Percentiles rank a stretch among this genome's conserved stretches.
phyloP scores from a whole-genome alignment of 1,139 yeast species.

The Meyerozyma carpophila region DNA sequence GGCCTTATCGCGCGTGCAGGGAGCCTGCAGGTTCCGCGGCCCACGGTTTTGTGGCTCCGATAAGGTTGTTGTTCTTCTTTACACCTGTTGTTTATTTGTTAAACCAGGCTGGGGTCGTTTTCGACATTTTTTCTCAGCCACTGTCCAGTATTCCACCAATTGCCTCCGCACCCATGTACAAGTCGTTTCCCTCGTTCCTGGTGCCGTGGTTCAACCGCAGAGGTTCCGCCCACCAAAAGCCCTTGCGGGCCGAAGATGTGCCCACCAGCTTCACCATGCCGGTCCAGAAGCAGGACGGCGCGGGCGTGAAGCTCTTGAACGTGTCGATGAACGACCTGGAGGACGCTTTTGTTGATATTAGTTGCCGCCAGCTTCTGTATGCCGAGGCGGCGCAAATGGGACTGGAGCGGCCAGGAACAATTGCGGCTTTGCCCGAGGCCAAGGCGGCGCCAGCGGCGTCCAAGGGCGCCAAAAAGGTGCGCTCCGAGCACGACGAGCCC shows the following conservation, averaged over 20 bases:
- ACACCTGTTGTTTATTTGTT: not conserved
- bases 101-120: too few species aligned
- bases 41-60: not conserved
- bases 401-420: not conserved
- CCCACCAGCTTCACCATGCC: constrained; percentile 28
- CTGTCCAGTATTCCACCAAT: too few species aligned
- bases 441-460: not conserved
- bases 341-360: constrained; percentile 35
- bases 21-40: too few species aligned
- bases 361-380: constrained; percentile 32
- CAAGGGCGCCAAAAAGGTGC: not conserved
- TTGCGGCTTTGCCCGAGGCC: not conserved
- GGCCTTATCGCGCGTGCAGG: too few species aligned
- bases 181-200: constrained; percentile 10
- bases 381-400: constrained; percentile 35
- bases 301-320: constrained; percentile 19
- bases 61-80: not conserved
- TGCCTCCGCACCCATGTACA: constrained; percentile 14
- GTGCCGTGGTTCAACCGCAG: constrained; percentile 15
- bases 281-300: constrained; percentile 15
- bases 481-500: not conserved
- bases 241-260: constrained; percentile 12
- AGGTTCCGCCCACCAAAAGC: constrained; percentile 1
- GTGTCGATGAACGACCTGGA: constrained; percentile 31
- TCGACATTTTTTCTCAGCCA: not conserved